phyloP scores from a whole-genome alignment of 495 filamentous ascomycete genomes.

The Hyaloscypha hepaticicola region DNA sequence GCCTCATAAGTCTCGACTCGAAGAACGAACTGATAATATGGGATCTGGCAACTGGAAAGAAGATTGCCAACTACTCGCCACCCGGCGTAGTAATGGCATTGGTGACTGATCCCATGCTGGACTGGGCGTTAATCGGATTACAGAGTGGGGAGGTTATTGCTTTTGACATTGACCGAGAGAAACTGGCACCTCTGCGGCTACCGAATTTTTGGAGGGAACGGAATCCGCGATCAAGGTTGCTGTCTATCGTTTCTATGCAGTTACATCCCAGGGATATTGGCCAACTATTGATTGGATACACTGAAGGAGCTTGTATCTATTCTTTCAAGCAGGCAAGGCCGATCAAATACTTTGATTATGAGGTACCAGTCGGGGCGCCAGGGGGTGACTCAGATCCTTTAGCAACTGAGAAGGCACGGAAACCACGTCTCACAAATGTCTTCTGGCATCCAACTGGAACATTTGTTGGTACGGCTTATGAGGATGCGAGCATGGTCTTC shows the following conservation, averaged over 20 bases:
- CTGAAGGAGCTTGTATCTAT: slow-evolving; percentile 82
- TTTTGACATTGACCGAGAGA: slow-evolving; percentile 85
- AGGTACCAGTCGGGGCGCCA: slow-evolving; percentile 76
- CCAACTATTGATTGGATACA: slow-evolving; percentile 84
- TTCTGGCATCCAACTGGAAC: slow-evolving; percentile 95
- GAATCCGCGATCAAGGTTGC: slow-evolving; percentile 42
- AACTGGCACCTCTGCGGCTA: slow-evolving; percentile 71
- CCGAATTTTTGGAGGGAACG: slow-evolving; percentile 79
- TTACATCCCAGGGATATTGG: slow-evolving; percentile 92
- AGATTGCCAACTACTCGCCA: slow-evolving; percentile 63
- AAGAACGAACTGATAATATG: slow-evolving; percentile 81
- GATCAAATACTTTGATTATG: slow-evolving; percentile 77
- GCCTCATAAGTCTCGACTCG: slow-evolving; percentile 77
- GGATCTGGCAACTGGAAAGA: slow-evolving; percentile 61
- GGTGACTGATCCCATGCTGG: slow-evolving; percentile 82
- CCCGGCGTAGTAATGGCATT: slow-evolving; percentile 65
- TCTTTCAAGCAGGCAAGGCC: slow-evolving; percentile 86
- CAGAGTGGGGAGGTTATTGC: slow-evolving; percentile 79
- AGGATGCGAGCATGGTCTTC: slow-evolving; percentile 85
- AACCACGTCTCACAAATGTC: slow-evolving; percentile 71
- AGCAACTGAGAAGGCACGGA: slow-evolving; percentile 50
- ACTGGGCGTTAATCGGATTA: slow-evolving; percentile 82
- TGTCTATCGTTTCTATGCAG: slow-evolving; percentile 65
- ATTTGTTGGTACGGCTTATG: slow-evolving; percentile 83
- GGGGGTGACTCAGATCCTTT: slow-evolving; percentile 65